Conservation (phyloP, 768 basidiomycete species). For the Ramaria sp. region DNA sequence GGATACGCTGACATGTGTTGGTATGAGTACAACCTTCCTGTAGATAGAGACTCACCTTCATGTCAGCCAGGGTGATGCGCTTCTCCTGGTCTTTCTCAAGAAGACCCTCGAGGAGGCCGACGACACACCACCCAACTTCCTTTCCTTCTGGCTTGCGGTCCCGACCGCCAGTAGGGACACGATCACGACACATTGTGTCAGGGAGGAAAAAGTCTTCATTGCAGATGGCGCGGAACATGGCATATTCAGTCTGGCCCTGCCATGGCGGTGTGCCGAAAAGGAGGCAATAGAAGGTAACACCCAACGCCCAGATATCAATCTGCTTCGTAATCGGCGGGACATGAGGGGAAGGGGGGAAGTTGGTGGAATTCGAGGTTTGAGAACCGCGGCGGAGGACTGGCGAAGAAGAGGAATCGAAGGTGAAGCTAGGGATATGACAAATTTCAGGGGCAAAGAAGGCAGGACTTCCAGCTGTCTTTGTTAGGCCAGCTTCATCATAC, state of each 20-base stretch:
- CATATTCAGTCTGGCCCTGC: conserved; percentile 46
- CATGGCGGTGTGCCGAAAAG: conserved; percentile 82
- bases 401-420: conserved; percentile 16
- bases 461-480: conserved; percentile 89
- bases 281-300: conserved; percentile 90
- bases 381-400: neutral
- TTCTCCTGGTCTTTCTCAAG: conserved; percentile 69
- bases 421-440: conserved; percentile 37
- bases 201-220: conserved; percentile 62
- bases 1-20: conserved; percentile 16
- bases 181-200: conserved; percentile 62
- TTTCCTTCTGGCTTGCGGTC: conserved; percentile 26
- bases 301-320: conserved; percentile 97
- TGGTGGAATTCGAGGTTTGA: conserved; percentile 3
- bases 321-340: conserved; percentile 65
- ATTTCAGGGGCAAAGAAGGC: conserved; percentile 96
- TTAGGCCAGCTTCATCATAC: conserved; percentile 76
- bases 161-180: conserved; percentile 52
- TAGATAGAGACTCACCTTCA: conserved; percentile 49
- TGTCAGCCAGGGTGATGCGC: conserved; percentile 68
- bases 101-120: conserved; percentile 62
- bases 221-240: conserved; percentile 71
- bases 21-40: conserved; percentile 13
- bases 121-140: conserved; percentile 43
- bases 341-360: conserved; percentile 13